A percentile compares a stretch with the other conserved stretches of the same genome.
phyloP scores from a whole-genome alignment of 1,284 basidiomycete genomes.

The Fistulina hepatica region DNA sequence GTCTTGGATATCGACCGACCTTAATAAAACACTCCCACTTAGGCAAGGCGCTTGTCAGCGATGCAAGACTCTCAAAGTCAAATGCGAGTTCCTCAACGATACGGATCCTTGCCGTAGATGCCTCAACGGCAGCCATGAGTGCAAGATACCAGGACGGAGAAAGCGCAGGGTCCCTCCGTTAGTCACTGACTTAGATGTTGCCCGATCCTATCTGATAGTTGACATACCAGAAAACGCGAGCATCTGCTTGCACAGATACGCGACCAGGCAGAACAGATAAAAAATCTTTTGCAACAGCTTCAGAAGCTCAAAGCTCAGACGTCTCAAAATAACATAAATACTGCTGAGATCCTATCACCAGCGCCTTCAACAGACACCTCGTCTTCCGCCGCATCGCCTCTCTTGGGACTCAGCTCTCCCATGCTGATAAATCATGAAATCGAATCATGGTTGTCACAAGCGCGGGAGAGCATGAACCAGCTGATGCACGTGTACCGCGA shows the following conservation, averaged over 20 bases:
- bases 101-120: slow-evolving; percentile 64
- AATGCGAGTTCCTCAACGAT: slow-evolving; percentile 59
- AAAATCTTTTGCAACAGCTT: slow-evolving; percentile 54
- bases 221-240: slow-evolving; percentile 52
- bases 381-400: slow-evolving; percentile 16
- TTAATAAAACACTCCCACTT: too few relatives aligned
- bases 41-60: slow-evolving; percentile 53
- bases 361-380: slow-evolving; percentile 24
- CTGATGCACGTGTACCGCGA: slow-evolving; percentile 52
- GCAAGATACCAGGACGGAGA: slow-evolving; percentile 65
- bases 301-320: slow-evolving; percentile 26
- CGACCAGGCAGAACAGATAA: slow-evolving; percentile 58
- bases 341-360: slow-evolving; percentile 28
- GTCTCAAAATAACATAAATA: slow-evolving; percentile 15
- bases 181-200: slow-evolving; percentile 19
- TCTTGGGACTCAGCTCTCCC: slow-evolving; percentile 20
- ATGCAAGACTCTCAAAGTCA: slow-evolving; percentile 70
- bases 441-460: slow-evolving; percentile 63
- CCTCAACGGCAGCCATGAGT: slow-evolving; percentile 53
- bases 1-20: too few relatives aligned
- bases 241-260: slow-evolving; percentile 62
- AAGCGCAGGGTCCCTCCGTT: slow-evolving; percentile 68
- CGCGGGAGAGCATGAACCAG: slow-evolving; percentile 51
- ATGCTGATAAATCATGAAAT: slow-evolving; percentile 31
- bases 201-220: slow-evolving; percentile 4